Conservation (phyloP, 2,329 filamentous ascomycete genomes). For the Didymosphaeria variabile region DNA sequence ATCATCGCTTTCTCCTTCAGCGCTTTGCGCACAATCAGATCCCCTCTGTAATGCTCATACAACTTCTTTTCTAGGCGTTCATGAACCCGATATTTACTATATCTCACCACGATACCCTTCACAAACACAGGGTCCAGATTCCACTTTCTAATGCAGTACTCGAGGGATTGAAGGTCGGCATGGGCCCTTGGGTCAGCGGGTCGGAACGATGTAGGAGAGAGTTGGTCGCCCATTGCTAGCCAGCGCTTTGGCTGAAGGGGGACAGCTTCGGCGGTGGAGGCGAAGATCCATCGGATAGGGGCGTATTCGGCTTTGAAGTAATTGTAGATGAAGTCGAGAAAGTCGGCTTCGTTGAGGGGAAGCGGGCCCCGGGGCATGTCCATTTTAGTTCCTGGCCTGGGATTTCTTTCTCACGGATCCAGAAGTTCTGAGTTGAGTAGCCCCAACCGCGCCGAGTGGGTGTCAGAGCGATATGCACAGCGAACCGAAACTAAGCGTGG, state of each 20-base stretch:
- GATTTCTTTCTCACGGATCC: not conserved
- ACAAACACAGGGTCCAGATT: slow-evolving; percentile 45
- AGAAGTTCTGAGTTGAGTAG: not conserved
- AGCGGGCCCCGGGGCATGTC: slow-evolving; percentile 44
- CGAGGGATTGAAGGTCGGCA: slow-evolving; percentile 46
- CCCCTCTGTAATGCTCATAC: slow-evolving; percentile 42
- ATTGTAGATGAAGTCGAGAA: slow-evolving; percentile 48
- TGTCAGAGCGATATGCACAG: not conserved
- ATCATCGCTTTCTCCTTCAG: slow-evolving; percentile 50
- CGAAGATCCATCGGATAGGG: slow-evolving; percentile 46
- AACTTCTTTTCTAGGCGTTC: slow-evolving; percentile 49
- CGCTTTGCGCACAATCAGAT: slow-evolving; percentile 49
- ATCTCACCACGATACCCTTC: slow-evolving; percentile 43
- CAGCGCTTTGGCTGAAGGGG: slow-evolving; percentile 42
- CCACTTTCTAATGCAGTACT: slow-evolving; percentile 43
- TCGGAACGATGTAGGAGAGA: slow-evolving; percentile 36
- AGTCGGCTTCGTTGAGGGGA: slow-evolving; percentile 43
- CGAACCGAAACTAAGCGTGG: not conserved
- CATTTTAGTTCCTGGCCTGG: slow-evolving; percentile 26
- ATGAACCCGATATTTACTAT: slow-evolving; percentile 46
- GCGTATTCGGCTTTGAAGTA: slow-evolving; percentile 51
- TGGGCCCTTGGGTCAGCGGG: slow-evolving; percentile 50
- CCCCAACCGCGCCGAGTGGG: not conserved
- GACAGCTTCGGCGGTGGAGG: slow-evolving; percentile 45
- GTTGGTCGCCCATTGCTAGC: slow-evolving; percentile 46